Evolutionary conservation across 768 basidiomycete genomes (phyloP).

Genomic region (Serendipita indica): DNA sequence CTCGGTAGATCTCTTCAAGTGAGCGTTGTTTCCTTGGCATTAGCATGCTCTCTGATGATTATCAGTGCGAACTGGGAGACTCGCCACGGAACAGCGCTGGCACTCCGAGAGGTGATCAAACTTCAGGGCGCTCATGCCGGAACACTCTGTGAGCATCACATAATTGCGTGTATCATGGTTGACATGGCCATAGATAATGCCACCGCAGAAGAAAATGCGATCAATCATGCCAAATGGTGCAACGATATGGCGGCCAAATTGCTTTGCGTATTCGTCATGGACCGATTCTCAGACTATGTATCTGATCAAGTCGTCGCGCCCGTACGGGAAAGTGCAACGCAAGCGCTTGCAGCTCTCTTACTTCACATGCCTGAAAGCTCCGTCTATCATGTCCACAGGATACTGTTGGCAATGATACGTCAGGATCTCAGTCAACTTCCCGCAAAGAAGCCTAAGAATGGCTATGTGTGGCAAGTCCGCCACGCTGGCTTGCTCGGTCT

Average conservation of each 20-base stretch:
- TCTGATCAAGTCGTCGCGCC: conserved; percentile 96
- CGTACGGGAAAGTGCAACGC: conserved; percentile 89
- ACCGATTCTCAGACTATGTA: conserved; percentile 96
- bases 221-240: conserved; percentile 73
- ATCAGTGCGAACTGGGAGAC: conserved; percentile 73
- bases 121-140: conserved; percentile 70
- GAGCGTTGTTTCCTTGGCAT: background rate
- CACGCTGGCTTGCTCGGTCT: conserved; percentile 96
- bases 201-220: conserved; percentile 41
- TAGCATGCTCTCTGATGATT: background rate
- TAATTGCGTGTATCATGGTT: background rate
- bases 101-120: conserved; percentile 75
- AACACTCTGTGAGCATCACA: conserved; percentile 44
- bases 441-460: conserved; percentile 17
- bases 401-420: conserved; percentile 84
- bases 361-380: conserved; percentile 76
- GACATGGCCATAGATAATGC: conserved; percentile 30
- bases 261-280: conserved; percentile 79
- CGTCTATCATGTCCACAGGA: conserved; percentile 62
- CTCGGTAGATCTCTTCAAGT: conserved; percentile 62
- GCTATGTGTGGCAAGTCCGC: conserved; percentile 83
- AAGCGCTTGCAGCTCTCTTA: conserved; percentile 80
- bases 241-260: conserved; percentile 76
- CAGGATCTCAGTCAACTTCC: conserved; percentile 54
- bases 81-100: conserved; percentile 87